phyloP scores from a whole-genome alignment of 2,329 filamentous ascomycete species.

The Alternaria angustiovoidea region DNA sequence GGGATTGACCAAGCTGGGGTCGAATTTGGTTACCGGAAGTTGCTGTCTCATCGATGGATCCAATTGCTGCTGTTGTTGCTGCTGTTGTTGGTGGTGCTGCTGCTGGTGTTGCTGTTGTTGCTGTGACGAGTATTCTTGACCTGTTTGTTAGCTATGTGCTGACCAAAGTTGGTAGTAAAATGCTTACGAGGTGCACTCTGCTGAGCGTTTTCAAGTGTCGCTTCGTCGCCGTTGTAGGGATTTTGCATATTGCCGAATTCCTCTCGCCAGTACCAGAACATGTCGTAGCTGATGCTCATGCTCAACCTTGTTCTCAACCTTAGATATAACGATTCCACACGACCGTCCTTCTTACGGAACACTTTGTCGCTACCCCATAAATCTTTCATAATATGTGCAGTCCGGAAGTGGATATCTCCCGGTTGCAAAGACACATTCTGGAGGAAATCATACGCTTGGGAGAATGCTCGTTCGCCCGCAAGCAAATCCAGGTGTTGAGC shows the following conservation, averaged over 20 bases:
- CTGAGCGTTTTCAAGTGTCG: conserved; percentile 25
- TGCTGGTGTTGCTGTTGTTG: conserved; percentile 23
- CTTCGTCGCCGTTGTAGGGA: conserved; percentile 47
- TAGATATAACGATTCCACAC: conserved; percentile 42
- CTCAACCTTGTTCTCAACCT: conserved; percentile 44
- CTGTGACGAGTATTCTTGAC: conserved; percentile 27
- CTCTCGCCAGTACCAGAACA: conserved; percentile 53
- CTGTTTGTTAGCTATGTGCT: conserved; percentile 16
- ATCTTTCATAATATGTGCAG: conserved; percentile 44
- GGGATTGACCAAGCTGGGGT: conserved; percentile 34
- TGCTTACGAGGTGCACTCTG: conserved; percentile 43
- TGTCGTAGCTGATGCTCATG: conserved; percentile 51
- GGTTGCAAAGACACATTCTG: conserved; percentile 46
- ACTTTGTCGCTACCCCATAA: conserved; percentile 46
- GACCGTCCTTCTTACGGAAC: conserved; percentile 45
- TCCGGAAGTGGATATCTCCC: conserved; percentile 42
- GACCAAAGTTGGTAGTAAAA: background rate
- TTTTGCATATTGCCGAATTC: conserved; percentile 49
- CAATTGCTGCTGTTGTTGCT: conserved; percentile 21
- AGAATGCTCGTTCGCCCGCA: conserved; percentile 47
- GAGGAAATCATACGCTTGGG: conserved; percentile 41
- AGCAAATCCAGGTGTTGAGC: conserved; percentile 42
- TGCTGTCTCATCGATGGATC: conserved; percentile 26
- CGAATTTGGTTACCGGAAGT: conserved; percentile 36
- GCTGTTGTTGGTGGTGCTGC: conserved; percentile 15